Conservation (phyloP, 371 early-diverging fungal genomes). For the Parasitella parasitica region DNA sequence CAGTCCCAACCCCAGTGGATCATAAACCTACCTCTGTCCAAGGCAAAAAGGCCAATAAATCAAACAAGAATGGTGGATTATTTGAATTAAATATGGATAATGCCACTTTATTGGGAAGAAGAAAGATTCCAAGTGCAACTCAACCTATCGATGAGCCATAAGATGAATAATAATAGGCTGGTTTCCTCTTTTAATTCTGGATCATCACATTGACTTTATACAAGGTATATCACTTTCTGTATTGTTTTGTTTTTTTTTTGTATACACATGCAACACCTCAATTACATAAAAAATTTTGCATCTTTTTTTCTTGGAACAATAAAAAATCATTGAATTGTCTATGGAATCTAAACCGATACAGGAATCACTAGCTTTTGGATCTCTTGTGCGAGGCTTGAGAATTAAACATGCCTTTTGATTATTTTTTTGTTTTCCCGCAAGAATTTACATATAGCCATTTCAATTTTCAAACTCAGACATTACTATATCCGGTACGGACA, state of each 20-base stretch:
- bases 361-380: no score
- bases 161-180: background rate
- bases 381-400: no score
- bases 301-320: background rate
- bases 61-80: conserved; percentile 3
- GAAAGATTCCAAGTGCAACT: conserved; percentile 33
- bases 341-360: no score
- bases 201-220: no score
- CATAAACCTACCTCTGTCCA: background rate
- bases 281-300: background rate
- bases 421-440: no score
- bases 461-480: no score
- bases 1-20: background rate
- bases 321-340: no score
- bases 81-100: conserved; percentile 60
- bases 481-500: no score
- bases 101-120: conserved; percentile 57
- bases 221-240: background rate
- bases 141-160: conserved; percentile 5
- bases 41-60: conserved; percentile 11
- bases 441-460: no score
- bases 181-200: background rate
- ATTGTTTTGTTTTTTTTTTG: background rate
- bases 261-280: background rate
- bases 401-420: no score